A percentile compares a stretch with the other conserved stretches of the same genome.
These are phyloP conservation scores for Phytophthora idaei DNA, from an alignment of 352 stramenopile genomes.

Conservation along the genomic window DNA sequence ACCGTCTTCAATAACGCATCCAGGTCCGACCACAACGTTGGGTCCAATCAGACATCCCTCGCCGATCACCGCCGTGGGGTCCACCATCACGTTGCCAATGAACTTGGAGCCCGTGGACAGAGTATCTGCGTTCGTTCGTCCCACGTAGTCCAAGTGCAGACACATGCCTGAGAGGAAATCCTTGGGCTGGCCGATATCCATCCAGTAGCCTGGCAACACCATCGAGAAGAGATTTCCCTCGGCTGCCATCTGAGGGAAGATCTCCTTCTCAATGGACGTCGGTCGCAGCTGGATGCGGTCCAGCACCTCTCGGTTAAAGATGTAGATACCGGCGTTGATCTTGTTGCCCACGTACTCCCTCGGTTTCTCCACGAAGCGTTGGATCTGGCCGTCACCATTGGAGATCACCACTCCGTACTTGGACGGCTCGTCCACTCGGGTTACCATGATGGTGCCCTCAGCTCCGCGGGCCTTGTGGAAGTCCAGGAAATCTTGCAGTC, in stretches of 20 bases:
- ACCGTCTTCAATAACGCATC: conserved; percentile 88
- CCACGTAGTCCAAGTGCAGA: conserved; percentile 80
- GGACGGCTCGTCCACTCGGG: conserved; percentile 86
- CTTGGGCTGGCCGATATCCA: conserved; percentile 92
- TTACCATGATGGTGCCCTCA: conserved; percentile 87
- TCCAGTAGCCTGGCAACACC: conserved; percentile 89
- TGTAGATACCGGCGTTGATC: conserved; percentile 92
- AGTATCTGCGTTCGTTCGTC: conserved; percentile 46
- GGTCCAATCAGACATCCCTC: conserved; percentile 84
- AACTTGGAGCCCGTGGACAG: conserved; percentile 74
- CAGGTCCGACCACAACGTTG: conserved; percentile 83
- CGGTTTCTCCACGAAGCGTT: conserved; percentile 91
- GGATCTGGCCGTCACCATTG: conserved; percentile 76
- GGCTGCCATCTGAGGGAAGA: conserved; percentile 90
- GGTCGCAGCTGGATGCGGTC: conserved; percentile 87
- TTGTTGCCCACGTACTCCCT: conserved; percentile 90
- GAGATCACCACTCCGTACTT: conserved; percentile 91
- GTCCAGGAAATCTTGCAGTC: conserved; percentile 72
- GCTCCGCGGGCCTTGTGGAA: conserved; percentile 82
- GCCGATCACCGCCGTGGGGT: conserved; percentile 76
- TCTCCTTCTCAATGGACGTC: conserved; percentile 92
- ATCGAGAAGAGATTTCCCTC: conserved; percentile 89
- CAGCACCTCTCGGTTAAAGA: conserved; percentile 88
- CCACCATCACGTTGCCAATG: conserved; percentile 87
- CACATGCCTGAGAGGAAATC: conserved; percentile 90